Base-by-base conservation (phyloP, 73 alveolate genomes). In the Breviolum minutum region DNA sequence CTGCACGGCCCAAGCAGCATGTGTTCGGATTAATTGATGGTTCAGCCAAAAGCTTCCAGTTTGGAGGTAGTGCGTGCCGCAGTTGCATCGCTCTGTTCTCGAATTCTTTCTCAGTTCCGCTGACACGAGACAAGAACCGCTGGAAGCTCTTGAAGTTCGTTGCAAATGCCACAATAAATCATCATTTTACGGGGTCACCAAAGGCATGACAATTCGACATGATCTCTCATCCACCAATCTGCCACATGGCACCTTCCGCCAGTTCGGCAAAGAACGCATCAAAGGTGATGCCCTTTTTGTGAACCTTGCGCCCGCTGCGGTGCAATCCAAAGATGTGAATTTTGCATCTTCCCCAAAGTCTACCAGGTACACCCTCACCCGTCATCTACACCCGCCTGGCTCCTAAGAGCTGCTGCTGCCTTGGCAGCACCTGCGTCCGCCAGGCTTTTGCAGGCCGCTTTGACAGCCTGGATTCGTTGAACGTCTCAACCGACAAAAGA, bases 371-470 rank as follows among this genome's bases (percentile, higher is more conserved):
- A n/a, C n/a, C n/a, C 54, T 40, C 0, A 40, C n/a, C n/a, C n/a
- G n/a, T 40, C 54, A 40, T 40, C 54, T 40, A 40, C 54, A 40
- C 54, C 54, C 87, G 69, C 89, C 89, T 81, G 70, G 40, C 29
- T 30, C 32, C 89, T 66, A 48, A 81, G 89, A 9, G 89, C 89
- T 69, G 29, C 89, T 32, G 89, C 26, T 48, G 89, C 89, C 69
- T 48, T 30, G 66, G 89, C 69, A 8, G 89, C 89, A 69, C 89
- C 68, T 24, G 24, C 20, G 60, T 87, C 95, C 40, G 81, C n/a
- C 84, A 87, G 64, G 71, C 66, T 87, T 68, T 63, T 66, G 95
- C 95, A 87, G 48, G 95, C 95, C 40, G 81, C 60, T 68, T 66
- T 63, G 84, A 66, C 95, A 22, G 95, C 95, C 95, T 87, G 95